Evolutionary conservation across 176 grass and related monocot genomes (phyloP).

Genomic region (Triticum monococcum): DNA sequence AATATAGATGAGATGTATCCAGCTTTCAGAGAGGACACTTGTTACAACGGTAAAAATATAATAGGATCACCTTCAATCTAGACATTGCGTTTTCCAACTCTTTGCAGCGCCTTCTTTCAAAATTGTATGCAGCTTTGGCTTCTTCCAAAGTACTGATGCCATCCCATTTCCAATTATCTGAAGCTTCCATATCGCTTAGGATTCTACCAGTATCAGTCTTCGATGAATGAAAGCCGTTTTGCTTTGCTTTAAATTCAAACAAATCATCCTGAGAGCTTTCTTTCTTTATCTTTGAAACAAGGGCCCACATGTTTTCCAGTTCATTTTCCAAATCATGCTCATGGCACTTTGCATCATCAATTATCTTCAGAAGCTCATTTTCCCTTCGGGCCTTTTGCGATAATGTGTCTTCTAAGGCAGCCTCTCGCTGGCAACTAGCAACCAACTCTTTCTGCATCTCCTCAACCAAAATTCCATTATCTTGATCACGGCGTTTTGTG

Average conservation of each 20-base stretch:
- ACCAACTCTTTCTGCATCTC: constrained; percentile 92
- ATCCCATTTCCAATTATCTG: constrained; percentile 50
- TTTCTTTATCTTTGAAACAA: constrained; percentile 80
- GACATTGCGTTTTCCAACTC: constrained; percentile 74
- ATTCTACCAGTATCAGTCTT: constrained; percentile 32
- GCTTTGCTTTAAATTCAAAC: constrained; percentile 57
- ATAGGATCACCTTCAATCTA: constrained; percentile 69
- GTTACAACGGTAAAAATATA: background rate
- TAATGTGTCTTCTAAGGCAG: constrained; percentile 64
- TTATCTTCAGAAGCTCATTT: constrained; percentile 68
- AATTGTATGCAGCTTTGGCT: constrained; percentile 61
- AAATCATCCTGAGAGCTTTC: constrained; percentile 55
- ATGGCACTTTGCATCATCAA: constrained; percentile 70
- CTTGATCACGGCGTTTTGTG: constrained; percentile 40
- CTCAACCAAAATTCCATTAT: constrained; percentile 66
- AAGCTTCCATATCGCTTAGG: constrained; percentile 33
- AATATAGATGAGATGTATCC: background rate
- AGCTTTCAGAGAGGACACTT: background rate
- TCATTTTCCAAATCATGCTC: constrained; percentile 87
- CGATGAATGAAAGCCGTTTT: constrained; percentile 54
- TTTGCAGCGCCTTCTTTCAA: constrained; percentile 63
- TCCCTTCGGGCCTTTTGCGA: constrained; percentile 73
- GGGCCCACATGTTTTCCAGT: constrained; percentile 82
- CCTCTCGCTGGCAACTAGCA: constrained; percentile 81
- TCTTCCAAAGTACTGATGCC: constrained; percentile 60